Evolutionary conservation across 441 rosid species (phyloP).

Genomic region (Flueggea neowawraea): DNA sequence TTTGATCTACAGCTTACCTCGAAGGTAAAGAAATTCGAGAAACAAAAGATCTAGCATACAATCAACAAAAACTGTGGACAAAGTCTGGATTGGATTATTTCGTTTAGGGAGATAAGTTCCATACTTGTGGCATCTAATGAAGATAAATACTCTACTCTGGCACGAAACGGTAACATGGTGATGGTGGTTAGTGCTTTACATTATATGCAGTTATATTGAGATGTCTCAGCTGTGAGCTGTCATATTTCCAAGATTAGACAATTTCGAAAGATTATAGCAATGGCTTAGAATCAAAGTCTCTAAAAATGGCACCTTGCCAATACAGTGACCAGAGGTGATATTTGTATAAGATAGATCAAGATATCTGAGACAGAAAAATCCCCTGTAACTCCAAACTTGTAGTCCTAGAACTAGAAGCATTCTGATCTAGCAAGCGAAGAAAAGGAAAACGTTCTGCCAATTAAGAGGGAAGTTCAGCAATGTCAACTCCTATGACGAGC

Average conservation of each 20-base stretch:
- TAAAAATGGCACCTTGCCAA: neutral
- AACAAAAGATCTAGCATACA: too few relatives aligned
- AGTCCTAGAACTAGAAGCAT: neutral
- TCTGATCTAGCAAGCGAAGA: too few relatives aligned
- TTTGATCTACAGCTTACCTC: conserved; percentile 1
- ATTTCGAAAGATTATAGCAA: conserved; percentile 3
- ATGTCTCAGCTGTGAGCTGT: conserved; percentile 3
- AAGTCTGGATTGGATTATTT: too few relatives aligned
- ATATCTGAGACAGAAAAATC: neutral
- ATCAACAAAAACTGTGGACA: too few relatives aligned
- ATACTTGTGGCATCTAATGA: too few relatives aligned
- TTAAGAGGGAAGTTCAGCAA: too few relatives aligned
- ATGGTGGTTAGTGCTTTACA: neutral
- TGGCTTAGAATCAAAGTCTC: conserved; percentile 5
- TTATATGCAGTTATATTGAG: neutral
- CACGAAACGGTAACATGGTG: neutral
- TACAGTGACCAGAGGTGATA: too few relatives aligned
- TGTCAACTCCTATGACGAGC: neutral
- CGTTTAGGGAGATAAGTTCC: too few relatives aligned
- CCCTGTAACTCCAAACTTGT: neutral
- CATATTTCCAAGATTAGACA: neutral
- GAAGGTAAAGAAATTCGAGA: too few relatives aligned
- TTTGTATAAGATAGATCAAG: conserved; percentile 3
- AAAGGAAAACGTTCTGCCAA: too few relatives aligned
- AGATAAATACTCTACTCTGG: too few relatives aligned